A percentile compares a stretch with the other conserved stretches of the same genome.
Evolutionary conservation across 441 rosid species (phyloP).

Genomic region (Omphalea diandra): DNA sequence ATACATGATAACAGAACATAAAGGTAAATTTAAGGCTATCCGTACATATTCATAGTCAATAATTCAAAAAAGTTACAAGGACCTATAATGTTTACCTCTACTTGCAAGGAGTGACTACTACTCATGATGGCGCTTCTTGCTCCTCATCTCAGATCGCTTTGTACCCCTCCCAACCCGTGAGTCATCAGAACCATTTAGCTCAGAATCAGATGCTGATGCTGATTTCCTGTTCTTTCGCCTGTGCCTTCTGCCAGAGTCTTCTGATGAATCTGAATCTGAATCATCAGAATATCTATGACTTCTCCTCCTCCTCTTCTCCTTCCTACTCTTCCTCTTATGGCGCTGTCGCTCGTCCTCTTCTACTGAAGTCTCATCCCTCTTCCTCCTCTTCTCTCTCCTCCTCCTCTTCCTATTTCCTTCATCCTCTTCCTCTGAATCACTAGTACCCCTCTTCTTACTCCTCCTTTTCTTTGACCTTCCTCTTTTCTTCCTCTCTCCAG

Average conservation of each 20-base stretch:
- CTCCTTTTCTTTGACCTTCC: slow-evolving; percentile 51
- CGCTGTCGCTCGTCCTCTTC: slow-evolving; percentile 43
- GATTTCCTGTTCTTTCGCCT: slow-evolving; percentile 57
- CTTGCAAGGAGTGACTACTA: slow-evolving; percentile 22
- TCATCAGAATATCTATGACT: slow-evolving; percentile 48
- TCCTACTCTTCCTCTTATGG: slow-evolving; percentile 52
- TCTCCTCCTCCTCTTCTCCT: slow-evolving; percentile 74
- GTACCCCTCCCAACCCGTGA: slow-evolving; percentile 59
- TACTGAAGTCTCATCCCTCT: slow-evolving; percentile 46
- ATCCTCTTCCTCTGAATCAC: slow-evolving; percentile 60
- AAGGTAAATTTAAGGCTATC: neutral
- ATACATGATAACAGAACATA: neutral
- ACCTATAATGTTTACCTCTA: neutral
- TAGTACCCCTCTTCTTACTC: slow-evolving; percentile 26
- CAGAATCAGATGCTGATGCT: slow-evolving; percentile 47
- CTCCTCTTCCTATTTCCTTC: slow-evolving; percentile 50
- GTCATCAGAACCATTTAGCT: slow-evolving; percentile 43
- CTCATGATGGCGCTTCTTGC: slow-evolving; percentile 52
- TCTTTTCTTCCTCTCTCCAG: slow-evolving; percentile 60
- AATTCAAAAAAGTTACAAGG: neutral
- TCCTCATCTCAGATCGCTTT: slow-evolving; percentile 51
- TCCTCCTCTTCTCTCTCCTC: slow-evolving; percentile 50
- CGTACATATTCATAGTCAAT: neutral
- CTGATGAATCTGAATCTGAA: slow-evolving; percentile 48
- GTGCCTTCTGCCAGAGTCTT: slow-evolving; percentile 43